Percentiles rank a stretch among this genome's conserved stretches.
These are phyloP conservation scores for Noccaea caerulescens DNA, from an alignment of 345 rosid species.

Conservation along the genomic window DNA sequence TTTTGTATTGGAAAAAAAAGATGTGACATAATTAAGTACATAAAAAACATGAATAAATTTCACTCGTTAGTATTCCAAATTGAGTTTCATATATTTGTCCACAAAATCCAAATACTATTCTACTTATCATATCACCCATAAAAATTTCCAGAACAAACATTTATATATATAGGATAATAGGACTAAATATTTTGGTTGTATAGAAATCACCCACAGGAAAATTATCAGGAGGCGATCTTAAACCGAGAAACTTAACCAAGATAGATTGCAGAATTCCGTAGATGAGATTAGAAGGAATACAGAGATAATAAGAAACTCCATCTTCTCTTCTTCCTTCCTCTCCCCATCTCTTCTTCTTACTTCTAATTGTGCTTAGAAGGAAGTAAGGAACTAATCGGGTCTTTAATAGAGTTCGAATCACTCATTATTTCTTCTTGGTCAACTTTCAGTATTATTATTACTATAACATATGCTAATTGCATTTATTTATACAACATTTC, in stretches of 20 bases:
- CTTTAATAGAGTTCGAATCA: conserved; percentile 27
- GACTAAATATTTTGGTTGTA: background rate
- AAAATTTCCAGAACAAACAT: too few species aligned
- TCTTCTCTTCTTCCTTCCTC: conserved; percentile 30
- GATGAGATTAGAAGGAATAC: conserved; percentile 30
- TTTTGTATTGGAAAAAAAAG: background rate
- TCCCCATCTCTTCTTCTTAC: conserved; percentile 32
- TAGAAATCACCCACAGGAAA: conserved; percentile 14
- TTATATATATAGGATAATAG: too few species aligned
- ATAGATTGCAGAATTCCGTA: conserved; percentile 12
- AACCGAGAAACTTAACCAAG: background rate
- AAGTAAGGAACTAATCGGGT: conserved; percentile 6
- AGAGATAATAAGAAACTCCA: conserved; percentile 22
- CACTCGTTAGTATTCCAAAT: background rate
- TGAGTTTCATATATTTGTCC: background rate
- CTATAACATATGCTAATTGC: background rate
- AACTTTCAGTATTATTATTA: conserved; percentile 15
- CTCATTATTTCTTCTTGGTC: conserved; percentile 30
- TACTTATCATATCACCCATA: background rate
- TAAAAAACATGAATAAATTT: background rate
- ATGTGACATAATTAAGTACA: background rate
- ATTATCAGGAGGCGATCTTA: background rate
- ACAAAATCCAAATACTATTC: background rate
- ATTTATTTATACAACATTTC: background rate
- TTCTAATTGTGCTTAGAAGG: conserved; percentile 7